A percentile compares a stretch with the other conserved stretches of the same genome.
Conservation (phyloP, 768 basidiomycete genomes). For the Favolaschia claudopus region DNA sequence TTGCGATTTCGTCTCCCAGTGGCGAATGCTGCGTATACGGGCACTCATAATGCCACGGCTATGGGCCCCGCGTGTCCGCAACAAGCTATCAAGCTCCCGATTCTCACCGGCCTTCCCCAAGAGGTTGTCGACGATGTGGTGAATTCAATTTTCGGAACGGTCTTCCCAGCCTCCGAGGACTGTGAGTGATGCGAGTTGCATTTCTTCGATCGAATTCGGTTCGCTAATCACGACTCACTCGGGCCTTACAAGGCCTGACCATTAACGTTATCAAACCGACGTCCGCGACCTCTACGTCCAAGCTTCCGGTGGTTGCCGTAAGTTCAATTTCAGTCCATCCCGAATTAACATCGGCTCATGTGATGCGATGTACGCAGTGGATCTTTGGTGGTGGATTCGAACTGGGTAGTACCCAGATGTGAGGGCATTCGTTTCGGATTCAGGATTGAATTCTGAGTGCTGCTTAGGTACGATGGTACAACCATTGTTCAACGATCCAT, state of each 20-base stretch:
- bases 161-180: conserved; percentile 51
- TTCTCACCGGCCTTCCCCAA: conserved; percentile 42
- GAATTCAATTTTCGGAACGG: conserved; percentile 35
- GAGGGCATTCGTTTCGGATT: conserved; percentile 16
- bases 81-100: conserved; percentile 45
- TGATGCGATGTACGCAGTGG: conserved; percentile 44
- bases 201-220: neutral
- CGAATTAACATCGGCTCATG: neutral
- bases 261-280: conserved; percentile 60
- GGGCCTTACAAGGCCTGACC: conserved; percentile 53
- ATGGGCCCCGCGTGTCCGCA: conserved; percentile 58
- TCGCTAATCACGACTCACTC: no score
- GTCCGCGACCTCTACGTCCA: conserved; percentile 45
- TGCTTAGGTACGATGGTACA: conserved; percentile 50
- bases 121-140: conserved; percentile 43
- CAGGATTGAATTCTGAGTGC: neutral
- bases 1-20: conserved; percentile 52
- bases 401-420: conserved; percentile 46
- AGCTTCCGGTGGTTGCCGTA: conserved; percentile 63
- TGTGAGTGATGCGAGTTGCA: conserved; percentile 41
- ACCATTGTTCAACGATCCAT: conserved; percentile 54
- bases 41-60: conserved; percentile 44
- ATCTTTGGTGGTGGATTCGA: conserved; percentile 61
- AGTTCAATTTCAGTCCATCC: conserved; percentile 30
- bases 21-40: conserved; percentile 43